Conservation (phyloP, 2,329 filamentous ascomycete species). For the Plectosphaerella plurivora region DNA sequence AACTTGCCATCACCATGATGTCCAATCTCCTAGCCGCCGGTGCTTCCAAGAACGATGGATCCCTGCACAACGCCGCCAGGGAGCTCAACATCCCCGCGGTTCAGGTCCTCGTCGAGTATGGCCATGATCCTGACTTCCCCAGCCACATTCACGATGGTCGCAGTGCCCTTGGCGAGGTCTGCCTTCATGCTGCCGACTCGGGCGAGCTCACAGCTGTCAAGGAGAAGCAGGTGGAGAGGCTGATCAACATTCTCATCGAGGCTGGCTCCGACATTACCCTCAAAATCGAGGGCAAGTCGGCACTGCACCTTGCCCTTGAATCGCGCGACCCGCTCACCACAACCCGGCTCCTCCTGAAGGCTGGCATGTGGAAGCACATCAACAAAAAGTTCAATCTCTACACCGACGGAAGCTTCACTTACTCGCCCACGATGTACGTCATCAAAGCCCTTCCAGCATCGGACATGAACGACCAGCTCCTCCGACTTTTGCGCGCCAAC, state of each 20-base stretch:
- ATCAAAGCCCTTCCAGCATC: conserved; percentile 36
- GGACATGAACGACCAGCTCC: conserved; percentile 34
- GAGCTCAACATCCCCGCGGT: conserved; percentile 54
- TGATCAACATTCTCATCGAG: conserved; percentile 52
- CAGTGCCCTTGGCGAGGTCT: conserved; percentile 60
- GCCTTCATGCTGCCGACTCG: conserved; percentile 47
- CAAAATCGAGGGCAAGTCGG: conserved; percentile 52
- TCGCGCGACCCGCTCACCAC: conserved; percentile 49
- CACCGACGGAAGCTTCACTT: conserved; percentile 47
- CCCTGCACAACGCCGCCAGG: conserved; percentile 60
- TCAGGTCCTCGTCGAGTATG: conserved; percentile 50
- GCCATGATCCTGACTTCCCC: conserved; percentile 62
- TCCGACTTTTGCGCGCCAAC: conserved; percentile 45
- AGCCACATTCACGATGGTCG: conserved; percentile 58
- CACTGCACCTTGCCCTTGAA: conserved; percentile 57
- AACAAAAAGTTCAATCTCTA: conserved; percentile 57
- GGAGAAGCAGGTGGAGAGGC: conserved; percentile 51
- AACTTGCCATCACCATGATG: conserved; percentile 50
- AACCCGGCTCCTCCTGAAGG: conserved; percentile 55
- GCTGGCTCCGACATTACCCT: conserved; percentile 52
- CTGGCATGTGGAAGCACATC: conserved; percentile 60
- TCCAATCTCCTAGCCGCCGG: conserved; percentile 49
- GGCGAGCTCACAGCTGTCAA: conserved; percentile 38
- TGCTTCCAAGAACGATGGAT: conserved; percentile 59
- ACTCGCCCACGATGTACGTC: conserved; percentile 63